Percentiles rank a stretch among this genome's conserved stretches.
Conservation (phyloP, 768 basidiomycete genomes). For the Hypholoma sublateritium region DNA sequence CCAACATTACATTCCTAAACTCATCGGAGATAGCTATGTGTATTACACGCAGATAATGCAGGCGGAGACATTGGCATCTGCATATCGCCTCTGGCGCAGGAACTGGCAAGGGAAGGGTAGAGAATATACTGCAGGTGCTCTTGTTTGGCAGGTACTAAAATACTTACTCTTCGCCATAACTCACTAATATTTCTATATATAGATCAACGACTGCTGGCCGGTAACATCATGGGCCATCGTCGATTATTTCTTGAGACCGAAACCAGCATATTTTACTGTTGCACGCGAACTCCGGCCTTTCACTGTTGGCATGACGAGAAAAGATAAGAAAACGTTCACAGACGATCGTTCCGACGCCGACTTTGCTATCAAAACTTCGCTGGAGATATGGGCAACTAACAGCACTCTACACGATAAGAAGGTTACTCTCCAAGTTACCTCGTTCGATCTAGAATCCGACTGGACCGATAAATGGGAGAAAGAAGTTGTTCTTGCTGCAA, state of each 20-base stretch:
- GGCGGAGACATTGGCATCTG: slow-evolving; percentile 84
- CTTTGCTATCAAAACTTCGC: slow-evolving; percentile 61
- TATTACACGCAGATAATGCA: slow-evolving; percentile 98
- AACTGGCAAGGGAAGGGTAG: slow-evolving; percentile 87
- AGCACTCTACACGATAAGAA: slow-evolving; percentile 59
- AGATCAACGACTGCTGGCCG: slow-evolving; percentile 95
- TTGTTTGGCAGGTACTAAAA: slow-evolving; percentile 87
- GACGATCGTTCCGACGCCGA: slow-evolving; percentile 64
- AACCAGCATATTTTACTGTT: slow-evolving; percentile 87
- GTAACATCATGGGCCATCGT: slow-evolving; percentile 92
- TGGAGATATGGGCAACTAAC: slow-evolving; percentile 91
- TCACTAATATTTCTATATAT: neutral
- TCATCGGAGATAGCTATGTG: slow-evolving; percentile 58
- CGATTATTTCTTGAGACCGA: slow-evolving; percentile 92
- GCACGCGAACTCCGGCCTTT: slow-evolving; percentile 78
- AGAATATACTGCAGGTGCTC: slow-evolving; percentile 86
- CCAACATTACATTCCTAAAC: neutral
- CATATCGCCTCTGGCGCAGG: slow-evolving; percentile 88
- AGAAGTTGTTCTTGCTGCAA: slow-evolving; percentile 59
- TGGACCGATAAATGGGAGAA: slow-evolving; percentile 55
- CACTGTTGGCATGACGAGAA: slow-evolving; percentile 86
- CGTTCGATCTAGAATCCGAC: slow-evolving; percentile 63
- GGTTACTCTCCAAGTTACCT: slow-evolving; percentile 61
- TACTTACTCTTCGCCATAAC: neutral
- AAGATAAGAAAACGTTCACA: slow-evolving; percentile 58